Conservation (phyloP, 2,329 filamentous ascomycete species). For the Colletotrichum sp. region DNA sequence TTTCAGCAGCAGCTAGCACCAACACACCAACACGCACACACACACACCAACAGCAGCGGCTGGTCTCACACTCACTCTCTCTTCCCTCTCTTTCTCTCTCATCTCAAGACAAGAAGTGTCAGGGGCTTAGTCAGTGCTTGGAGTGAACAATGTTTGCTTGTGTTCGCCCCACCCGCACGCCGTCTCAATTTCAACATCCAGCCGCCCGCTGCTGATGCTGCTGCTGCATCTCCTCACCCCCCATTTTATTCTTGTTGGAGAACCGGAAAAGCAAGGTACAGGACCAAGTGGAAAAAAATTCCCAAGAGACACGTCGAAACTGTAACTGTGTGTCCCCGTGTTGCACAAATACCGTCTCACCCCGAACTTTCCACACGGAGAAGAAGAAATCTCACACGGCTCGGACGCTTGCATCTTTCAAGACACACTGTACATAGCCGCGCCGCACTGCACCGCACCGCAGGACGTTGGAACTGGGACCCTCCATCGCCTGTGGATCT, state of each 20-base stretch:
- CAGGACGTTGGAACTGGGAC: neutral
- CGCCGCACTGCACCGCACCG: neutral
- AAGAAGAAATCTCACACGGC: neutral
- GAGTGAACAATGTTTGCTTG: neutral
- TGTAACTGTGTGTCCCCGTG: neutral
- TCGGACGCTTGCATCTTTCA: neutral
- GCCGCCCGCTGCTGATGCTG: neutral
- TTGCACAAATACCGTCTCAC: neutral
- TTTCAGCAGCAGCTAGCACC: neutral
- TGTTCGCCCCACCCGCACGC: neutral
- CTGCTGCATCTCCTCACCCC: neutral
- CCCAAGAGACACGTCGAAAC: neutral
- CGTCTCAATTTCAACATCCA: slow-evolving; percentile 18
- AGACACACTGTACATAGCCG: neutral
- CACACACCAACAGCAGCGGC: neutral
- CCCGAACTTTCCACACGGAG: neutral
- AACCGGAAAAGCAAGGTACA: neutral
- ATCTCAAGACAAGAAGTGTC: neutral
- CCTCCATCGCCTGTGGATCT: slow-evolving; percentile 6
- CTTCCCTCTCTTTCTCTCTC: neutral
- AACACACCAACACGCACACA: neutral
- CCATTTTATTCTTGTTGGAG: neutral
- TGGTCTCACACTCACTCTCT: neutral
- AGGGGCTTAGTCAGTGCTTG: neutral
- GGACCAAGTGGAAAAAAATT: neutral